These are phyloP conservation scores for Tolypocladium paradoxum DNA, from an alignment of 2,329 filamentous ascomycete species.

Conservation along the genomic window DNA sequence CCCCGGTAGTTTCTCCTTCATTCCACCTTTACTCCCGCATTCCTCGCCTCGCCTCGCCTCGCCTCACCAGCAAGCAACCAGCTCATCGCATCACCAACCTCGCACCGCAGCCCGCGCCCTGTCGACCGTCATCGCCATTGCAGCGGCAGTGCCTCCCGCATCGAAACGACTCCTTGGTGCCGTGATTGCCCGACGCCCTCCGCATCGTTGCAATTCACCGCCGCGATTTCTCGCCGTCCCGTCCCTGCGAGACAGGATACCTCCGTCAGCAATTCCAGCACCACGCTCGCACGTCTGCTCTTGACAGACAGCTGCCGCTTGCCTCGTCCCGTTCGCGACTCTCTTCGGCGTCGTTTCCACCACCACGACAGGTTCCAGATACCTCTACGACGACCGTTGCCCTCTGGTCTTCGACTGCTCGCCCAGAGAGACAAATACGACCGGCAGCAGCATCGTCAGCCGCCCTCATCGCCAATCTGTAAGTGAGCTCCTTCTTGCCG, in stretches of 20 bases:
- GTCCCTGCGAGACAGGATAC: too few relatives aligned
- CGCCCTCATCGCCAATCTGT: background rate
- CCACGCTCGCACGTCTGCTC: background rate
- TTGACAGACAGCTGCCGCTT: background rate
- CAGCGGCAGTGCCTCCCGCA: background rate
- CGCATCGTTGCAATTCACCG: background rate
- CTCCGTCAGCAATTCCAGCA: background rate
- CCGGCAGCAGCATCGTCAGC: background rate
- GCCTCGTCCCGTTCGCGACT: background rate
- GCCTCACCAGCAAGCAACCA: background rate
- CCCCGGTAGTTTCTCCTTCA: constrained; percentile 1
- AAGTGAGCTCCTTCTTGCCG: constrained; percentile 1
- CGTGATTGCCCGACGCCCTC: background rate
- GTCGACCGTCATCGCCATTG: background rate
- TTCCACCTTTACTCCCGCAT: constrained; percentile 3
- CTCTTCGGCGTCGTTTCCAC: background rate
- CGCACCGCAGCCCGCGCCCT: background rate
- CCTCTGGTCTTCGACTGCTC: background rate
- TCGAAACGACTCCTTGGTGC: background rate
- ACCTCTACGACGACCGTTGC: background rate
- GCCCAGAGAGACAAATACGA: background rate
- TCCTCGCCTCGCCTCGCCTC: background rate
- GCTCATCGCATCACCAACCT: background rate
- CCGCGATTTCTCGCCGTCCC: background rate
- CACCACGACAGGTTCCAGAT: background rate